These are phyloP conservation scores for Aegilops longissima DNA, from an alignment of 176 grass and related monocot genomes.

Conservation along the genomic window DNA sequence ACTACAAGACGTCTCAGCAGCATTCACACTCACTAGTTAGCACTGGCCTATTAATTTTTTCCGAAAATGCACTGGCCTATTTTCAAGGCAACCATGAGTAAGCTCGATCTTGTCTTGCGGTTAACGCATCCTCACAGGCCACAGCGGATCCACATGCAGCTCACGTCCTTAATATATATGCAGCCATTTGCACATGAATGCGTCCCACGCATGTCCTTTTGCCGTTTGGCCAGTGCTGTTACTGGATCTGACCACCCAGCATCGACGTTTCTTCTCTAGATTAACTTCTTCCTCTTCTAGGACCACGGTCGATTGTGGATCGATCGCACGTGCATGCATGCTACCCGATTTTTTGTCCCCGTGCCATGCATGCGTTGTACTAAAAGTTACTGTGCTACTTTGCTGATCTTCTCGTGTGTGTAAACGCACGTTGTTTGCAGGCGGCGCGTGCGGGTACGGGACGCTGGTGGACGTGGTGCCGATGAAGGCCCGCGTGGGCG, in stretches of 20 bases:
- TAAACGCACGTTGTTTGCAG: slow-evolving; percentile 6
- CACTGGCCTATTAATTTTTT: too few relatives aligned
- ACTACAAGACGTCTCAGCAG: neutral
- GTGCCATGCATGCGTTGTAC: neutral
- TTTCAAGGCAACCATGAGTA: neutral
- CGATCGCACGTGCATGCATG: neutral
- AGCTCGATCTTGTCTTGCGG: neutral
- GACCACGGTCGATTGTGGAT: neutral
- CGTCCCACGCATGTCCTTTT: neutral
- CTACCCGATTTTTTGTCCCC: neutral
- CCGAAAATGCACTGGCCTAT: neutral
- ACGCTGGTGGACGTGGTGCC: slow-evolving; percentile 93
- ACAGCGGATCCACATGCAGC: neutral
- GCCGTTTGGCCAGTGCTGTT: slow-evolving; percentile 6
- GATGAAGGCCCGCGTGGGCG: slow-evolving; percentile 80
- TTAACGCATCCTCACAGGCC: neutral
- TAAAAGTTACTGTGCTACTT: neutral
- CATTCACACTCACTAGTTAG: neutral
- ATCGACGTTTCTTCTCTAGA: slow-evolving; percentile 19
- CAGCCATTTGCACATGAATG: neutral
- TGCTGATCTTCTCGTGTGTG: neutral
- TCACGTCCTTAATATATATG: neutral
- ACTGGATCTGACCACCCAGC: slow-evolving; percentile 19
- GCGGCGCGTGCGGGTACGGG: slow-evolving; percentile 96
- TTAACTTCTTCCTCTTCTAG: slow-evolving; percentile 1